Evolutionary conservation across 331 rosid species (phyloP).

Genomic region (Quercus tomentella): DNA sequence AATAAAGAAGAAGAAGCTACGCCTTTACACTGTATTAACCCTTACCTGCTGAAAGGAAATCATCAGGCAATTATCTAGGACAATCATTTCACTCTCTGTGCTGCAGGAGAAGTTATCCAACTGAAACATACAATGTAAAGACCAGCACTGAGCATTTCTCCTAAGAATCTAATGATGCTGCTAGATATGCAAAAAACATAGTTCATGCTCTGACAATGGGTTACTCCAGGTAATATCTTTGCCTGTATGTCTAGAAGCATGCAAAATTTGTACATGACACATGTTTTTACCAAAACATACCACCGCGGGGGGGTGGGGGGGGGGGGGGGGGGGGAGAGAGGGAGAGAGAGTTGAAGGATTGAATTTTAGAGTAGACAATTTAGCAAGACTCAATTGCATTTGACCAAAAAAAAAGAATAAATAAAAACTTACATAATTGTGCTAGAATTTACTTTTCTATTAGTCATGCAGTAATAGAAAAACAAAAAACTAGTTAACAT

Average conservation of each 20-base stretch:
- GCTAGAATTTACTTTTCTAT: not conserved
- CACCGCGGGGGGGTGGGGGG: no score
- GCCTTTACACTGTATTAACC: not conserved
- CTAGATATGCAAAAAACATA: constrained; percentile 75
- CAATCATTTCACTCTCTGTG: constrained; percentile 89
- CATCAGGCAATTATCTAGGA: constrained; percentile 64
- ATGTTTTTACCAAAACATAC: not conserved
- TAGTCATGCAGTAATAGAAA: no score
- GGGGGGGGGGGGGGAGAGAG: no score
- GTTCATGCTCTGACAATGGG: constrained; percentile 97
- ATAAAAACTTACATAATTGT: no score
- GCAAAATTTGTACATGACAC: constrained; percentile 15
- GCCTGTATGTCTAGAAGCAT: constrained; percentile 64
- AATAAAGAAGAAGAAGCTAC: not conserved
- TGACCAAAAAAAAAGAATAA: no score
- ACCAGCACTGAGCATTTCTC: constrained; percentile 97
- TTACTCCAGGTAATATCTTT: constrained; percentile 90
- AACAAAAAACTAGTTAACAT: not conserved
- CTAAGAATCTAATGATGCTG: constrained; percentile 85
- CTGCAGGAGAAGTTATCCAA: constrained; percentile 91
- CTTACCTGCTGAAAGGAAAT: constrained; percentile 68
- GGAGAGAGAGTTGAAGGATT: no score
- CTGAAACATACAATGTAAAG: constrained; percentile 85
- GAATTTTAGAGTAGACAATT: no score
- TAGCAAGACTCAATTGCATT: no score